Conservation (phyloP, 2,329 filamentous ascomycete genomes). For the Penicillium sp. region DNA sequence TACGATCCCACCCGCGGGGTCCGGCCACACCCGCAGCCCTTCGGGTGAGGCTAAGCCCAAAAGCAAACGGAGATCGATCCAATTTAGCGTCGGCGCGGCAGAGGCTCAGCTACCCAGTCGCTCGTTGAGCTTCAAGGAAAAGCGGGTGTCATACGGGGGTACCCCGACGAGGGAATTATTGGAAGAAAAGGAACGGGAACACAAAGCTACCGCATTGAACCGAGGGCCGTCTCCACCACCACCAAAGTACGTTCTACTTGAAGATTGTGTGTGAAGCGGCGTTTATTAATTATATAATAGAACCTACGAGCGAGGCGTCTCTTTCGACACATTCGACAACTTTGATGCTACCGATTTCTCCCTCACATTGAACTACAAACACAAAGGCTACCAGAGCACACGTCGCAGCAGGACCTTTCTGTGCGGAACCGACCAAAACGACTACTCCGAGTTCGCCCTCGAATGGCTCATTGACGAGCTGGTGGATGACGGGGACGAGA, state of each 20-base stretch:
- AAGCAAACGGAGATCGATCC: conserved; percentile 32
- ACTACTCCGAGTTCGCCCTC: conserved; percentile 83
- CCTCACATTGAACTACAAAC: conserved; percentile 74
- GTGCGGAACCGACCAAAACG: conserved; percentile 81
- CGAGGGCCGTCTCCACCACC: conserved; percentile 35
- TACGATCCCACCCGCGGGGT: conserved; percentile 9
- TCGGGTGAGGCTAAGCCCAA: conserved; percentile 17
- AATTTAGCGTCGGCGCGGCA: conserved; percentile 29
- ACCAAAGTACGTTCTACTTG: conserved; percentile 29
- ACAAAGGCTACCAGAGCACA: conserved; percentile 73
- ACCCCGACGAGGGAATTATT: conserved; percentile 10
- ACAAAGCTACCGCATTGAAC: conserved; percentile 16
- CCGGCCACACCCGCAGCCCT: conserved; percentile 18
- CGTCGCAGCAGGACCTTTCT: conserved; percentile 79
- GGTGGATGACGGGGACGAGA: conserved; percentile 86
- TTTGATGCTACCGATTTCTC: conserved; percentile 62
- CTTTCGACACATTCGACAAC: conserved; percentile 65
- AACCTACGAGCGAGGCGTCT: conserved; percentile 59
- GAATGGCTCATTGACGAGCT: conserved; percentile 88
- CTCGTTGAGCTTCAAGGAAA: conserved; percentile 21
- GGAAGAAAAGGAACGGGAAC: conserved; percentile 21
- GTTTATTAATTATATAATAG: conserved; percentile 28
- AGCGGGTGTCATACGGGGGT: conserved; percentile 20
- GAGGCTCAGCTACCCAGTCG: conserved; percentile 25
- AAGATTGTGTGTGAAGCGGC: background rate